Base-by-base conservation (phyloP, 495 filamentous ascomycete genomes). In the Xylaria grammica region DNA sequence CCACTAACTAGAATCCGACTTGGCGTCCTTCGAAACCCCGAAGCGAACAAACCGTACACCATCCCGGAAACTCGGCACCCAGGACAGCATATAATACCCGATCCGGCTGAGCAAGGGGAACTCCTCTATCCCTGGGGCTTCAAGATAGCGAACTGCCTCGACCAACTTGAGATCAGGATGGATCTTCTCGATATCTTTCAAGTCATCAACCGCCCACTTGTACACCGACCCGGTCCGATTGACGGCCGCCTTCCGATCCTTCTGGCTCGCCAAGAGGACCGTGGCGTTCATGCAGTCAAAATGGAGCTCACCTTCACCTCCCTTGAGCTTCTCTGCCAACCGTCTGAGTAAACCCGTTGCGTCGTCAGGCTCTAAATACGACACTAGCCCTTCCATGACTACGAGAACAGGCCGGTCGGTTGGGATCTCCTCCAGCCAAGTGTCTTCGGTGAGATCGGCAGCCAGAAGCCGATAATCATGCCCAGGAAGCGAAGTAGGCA, bases 371-470 rank as follows among this genome's bases (percentile, higher is more conserved):
- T 20, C 40, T 20, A 66, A 27, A 20, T 66, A 66, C n/a, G 58
- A 62, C 8, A 62, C 11, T 17, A 66, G 29, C 10, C 64, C 64
- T 30, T 62, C 64, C 64, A 66, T 66, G 27, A 66, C 50, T 26
- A 66, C 50, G 8, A 62, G 9, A 3, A 52, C 57, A 4, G 58
- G 64, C 4, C 36, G 26, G 20, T 55, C 64, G 19, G 36, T 22
- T 9, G 49, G 58, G 19, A 56, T 40, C 0, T 38, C 42, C 24
- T 66, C 46, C 27, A 62, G 38, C 58, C 64, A 66, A 13, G 57
- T 58, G 22, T 44, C 36, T 1, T 50, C 58, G 22, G 48, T 62
- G 34, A 62, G 19, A 17, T 57, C 52, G 11, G 64, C 57, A 0
- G 40, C 42, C 10, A 62, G 7, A n/a, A 66, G 49, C 26, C 49